Evolutionary conservation across 1,139 yeast species (phyloP), one percentile per base, ranked within the genome.

Genomic region (Taphrina communis): DNA sequence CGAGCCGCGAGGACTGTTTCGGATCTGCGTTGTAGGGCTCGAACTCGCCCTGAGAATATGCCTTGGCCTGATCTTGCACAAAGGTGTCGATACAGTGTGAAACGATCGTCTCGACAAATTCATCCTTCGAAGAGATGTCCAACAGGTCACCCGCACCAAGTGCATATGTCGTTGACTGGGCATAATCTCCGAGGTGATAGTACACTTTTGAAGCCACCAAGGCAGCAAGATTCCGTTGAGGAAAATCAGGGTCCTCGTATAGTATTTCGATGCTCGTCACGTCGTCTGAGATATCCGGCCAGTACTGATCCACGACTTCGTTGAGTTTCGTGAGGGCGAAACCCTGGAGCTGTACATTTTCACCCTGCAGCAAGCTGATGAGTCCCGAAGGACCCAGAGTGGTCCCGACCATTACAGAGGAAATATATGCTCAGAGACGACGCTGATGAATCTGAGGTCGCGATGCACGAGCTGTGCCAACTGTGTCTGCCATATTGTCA

Each of bases 201-300:
- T 94, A 95, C 19, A 94, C 96, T 79, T 94, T 94, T 39, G 98
- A 91, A 7, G 94, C 94, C 72, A 94, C 86, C 72, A 94, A 82
- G 3, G 99, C 99, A 2, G 98, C 99, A 76, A 94, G 83, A 69
- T 86, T 81, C 74, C 96, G 86, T 72, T 88, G 86, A 63, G 88
- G 86, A 78, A 93, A 94, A 17, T 84, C 79, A 70, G 85, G 84
- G 78, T 94, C 97, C 79, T 94, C 99, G 76, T 89, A 92, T 68
- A 94, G 82, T 73, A 91, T 97, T 80, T 94, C 99, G 76, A 91
- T 82, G 72, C 89, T 94, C 59, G 90, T 82, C 73, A 94, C 86
- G 76, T 85, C 88, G 79, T 94, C 95, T 71, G 99, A 97, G 71
- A 95, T 90, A 81, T 94, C 99, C 2, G 98, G 93, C 99, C 99